Conservation (phyloP, 495 filamentous ascomycete species). For the Lophium mytilinum region DNA sequence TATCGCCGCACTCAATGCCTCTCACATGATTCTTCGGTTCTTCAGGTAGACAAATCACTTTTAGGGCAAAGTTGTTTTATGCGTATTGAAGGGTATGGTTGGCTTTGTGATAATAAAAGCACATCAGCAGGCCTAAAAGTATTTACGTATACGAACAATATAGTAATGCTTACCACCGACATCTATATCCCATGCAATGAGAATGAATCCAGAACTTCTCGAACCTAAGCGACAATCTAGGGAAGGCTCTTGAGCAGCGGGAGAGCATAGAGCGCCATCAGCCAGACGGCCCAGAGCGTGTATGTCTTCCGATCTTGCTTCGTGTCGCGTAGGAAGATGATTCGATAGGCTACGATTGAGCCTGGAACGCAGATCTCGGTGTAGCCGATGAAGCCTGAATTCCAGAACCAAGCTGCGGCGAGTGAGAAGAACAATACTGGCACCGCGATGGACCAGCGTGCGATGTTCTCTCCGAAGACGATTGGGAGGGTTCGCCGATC, state of each 20-base stretch:
- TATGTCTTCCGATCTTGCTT: constrained; percentile 3
- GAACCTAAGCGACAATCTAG: no score
- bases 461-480: constrained; percentile 37
- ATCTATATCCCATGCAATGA: no score
- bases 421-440: constrained; percentile 39
- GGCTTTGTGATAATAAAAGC: no score
- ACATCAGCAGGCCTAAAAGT: no score
- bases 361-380: neutral
- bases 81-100: no score
- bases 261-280: constrained; percentile 1
- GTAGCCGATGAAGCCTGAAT: neutral
- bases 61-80: no score
- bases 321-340: neutral
- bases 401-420: constrained; percentile 36
- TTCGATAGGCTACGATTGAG: neutral
- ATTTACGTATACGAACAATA: no score
- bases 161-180: no score
- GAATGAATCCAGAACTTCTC: no score
- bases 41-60: no score
- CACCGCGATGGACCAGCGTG: constrained; percentile 35
- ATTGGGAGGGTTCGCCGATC: constrained; percentile 38
- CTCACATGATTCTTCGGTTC: no score
- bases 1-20: no score
- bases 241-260: neutral
- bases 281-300: constrained; percentile 7